Evolutionary conservation across 1,139 yeast species (phyloP).

Genomic region (Candida pseudoviswanathii): DNA sequence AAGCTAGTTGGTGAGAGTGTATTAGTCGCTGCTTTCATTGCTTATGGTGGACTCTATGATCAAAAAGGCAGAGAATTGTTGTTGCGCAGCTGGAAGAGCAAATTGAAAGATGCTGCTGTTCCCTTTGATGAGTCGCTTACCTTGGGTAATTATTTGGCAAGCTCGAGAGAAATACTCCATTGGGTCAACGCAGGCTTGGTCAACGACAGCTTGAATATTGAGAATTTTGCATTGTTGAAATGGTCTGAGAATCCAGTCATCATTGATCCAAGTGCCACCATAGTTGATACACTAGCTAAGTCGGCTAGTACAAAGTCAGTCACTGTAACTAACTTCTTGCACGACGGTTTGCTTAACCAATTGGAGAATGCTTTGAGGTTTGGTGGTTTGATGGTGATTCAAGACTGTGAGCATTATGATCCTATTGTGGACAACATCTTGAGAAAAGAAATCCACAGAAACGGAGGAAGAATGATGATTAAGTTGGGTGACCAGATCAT

Average conservation of each 20-base stretch:
- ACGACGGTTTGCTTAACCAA: conserved; percentile 66
- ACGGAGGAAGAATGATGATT: conserved; percentile 73
- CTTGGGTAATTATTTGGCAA: conserved; percentile 36
- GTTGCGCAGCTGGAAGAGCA: conserved; percentile 40
- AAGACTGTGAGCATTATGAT: conserved; percentile 80
- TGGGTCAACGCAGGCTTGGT: conserved; percentile 62
- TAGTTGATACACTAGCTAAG: conserved; percentile 42
- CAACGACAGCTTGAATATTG: conserved; percentile 65
- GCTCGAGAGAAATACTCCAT: conserved; percentile 39
- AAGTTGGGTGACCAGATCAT: conserved; percentile 63
- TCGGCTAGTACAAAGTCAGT: conserved; percentile 39
- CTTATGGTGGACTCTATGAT: conserved; percentile 65
- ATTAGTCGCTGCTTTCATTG: conserved; percentile 60
- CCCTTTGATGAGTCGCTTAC: conserved; percentile 39
- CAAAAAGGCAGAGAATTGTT: conserved; percentile 50
- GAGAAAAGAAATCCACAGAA: conserved; percentile 57
- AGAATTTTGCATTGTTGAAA: conserved; percentile 61
- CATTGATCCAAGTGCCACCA: conserved; percentile 69
- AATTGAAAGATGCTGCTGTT: conserved; percentile 42
- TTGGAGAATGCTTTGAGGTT: conserved; percentile 81
- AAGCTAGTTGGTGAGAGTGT: conserved; percentile 66
- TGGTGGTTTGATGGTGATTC: conserved; percentile 74
- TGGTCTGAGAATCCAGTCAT: conserved; percentile 51
- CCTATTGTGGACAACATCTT: conserved; percentile 70
- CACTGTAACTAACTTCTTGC: conserved; percentile 68